These are phyloP conservation scores for Mycena rebaudengoi DNA, from an alignment of 768 basidiomycete genomes.

Conservation along the genomic window DNA sequence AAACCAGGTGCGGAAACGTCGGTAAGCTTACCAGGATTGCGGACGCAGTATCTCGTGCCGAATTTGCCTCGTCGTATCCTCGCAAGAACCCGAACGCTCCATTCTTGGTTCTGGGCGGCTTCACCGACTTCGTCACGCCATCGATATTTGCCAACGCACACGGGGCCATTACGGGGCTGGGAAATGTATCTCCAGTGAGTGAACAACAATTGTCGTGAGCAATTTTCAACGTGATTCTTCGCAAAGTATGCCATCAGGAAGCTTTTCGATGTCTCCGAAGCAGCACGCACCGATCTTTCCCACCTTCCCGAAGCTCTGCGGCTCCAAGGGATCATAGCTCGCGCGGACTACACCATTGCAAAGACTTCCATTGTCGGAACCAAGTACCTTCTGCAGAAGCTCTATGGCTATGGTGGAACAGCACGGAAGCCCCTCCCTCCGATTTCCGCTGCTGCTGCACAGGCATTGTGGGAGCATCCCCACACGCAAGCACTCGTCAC, in stretches of 20 bases:
- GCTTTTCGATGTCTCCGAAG: slow-evolving; percentile 69
- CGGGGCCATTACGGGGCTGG: slow-evolving; percentile 92
- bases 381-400: slow-evolving; percentile 78
- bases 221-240: slow-evolving; percentile 1
- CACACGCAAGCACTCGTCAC: slow-evolving; percentile 74
- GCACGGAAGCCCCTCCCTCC: slow-evolving; percentile 84
- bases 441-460: slow-evolving; percentile 61
- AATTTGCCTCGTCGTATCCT: slow-evolving; percentile 67
- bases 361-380: slow-evolving; percentile 82
- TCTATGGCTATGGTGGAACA: slow-evolving; percentile 82
- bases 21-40: slow-evolving; percentile 91
- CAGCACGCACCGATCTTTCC: slow-evolving; percentile 60
- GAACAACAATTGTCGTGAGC: not conserved
- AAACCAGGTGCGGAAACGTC: slow-evolving; percentile 83
- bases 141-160: slow-evolving; percentile 77
- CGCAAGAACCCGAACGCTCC: slow-evolving; percentile 71
- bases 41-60: slow-evolving; percentile 64
- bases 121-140: slow-evolving; percentile 82
- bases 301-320: slow-evolving; percentile 73
- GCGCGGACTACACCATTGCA: slow-evolving; percentile 82
- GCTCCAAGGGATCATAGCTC: slow-evolving; percentile 83
- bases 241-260: slow-evolving; percentile 64
- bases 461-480: slow-evolving; percentile 75
- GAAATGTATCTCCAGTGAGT: slow-evolving; percentile 80
- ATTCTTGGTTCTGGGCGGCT: slow-evolving; percentile 90